Base-by-base conservation (phyloP, 2,329 filamentous ascomycete genomes). In the Phialocephala sp. region DNA sequence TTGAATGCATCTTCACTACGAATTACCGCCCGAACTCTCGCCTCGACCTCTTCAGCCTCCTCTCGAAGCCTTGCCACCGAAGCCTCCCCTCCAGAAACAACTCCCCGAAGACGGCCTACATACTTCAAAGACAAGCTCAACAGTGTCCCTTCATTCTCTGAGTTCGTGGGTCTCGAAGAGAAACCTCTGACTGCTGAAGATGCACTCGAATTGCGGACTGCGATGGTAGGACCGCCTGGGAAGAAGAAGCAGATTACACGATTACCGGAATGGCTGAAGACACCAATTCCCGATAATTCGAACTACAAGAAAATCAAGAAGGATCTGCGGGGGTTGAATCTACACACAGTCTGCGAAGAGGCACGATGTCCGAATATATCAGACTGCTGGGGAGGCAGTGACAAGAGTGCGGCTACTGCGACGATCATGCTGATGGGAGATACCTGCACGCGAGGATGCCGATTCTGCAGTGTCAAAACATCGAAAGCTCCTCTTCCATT, bases 371-470 rank as follows among this genome's bases (percentile, higher is more conserved):
- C 95, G 67, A 99, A 99, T 79, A 97, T 99, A 67, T 93, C 91
- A 69, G 94, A 98, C 78, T 99, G 95, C 83, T 99, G 95, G 95
- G 95, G 95, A 68, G 95, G 95, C 39, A 88, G 85, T 76, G 88
- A 91, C 78, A 97, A 97, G 82, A 90, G 88, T 71, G 90, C 93
- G 32, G 95, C 95, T 4, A 99, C 95, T 37, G 95, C 95, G 2
- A 99, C 95, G 12, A 98, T 99, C 79, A 99, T 99, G 95, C 83
- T 99, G 57, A 98, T 98, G 94, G 95, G 95, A 70, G 95, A 99
- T 79, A 98, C 94, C 9, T 99, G 95, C 80, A 99, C 95, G 20
- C 87, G 95, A 66, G 95, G 94, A 20, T 99, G 95, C 80, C 88
- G 95, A 61, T 99, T 99, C 83, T 99, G 95, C 85, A 93, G 90